Evolutionary conservation across 192 early-diverging fungal genomes (phyloP).

Genomic region (Coemansia javaensis): DNA sequence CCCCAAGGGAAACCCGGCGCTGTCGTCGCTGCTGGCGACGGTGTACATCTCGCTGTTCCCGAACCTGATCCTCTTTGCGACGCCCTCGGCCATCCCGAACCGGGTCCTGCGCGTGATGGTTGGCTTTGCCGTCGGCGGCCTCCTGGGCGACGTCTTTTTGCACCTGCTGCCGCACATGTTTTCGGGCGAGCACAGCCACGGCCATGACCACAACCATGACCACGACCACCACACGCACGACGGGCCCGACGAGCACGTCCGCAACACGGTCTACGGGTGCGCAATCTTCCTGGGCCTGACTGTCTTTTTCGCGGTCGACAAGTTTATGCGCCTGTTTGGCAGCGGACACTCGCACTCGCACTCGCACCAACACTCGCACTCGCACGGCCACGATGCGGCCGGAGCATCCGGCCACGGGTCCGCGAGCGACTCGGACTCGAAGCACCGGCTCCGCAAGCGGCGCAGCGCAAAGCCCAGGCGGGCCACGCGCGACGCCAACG

Average conservation of each 20-base stretch:
- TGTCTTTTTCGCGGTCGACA: constrained; percentile 76
- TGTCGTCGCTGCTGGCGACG: constrained; percentile 61
- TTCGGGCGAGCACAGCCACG: constrained; percentile 48
- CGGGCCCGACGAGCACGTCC: constrained; percentile 47
- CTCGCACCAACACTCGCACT: constrained; percentile 26
- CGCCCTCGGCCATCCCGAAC: constrained; percentile 62
- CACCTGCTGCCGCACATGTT: constrained; percentile 79
- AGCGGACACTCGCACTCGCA: constrained; percentile 58
- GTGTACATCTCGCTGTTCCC: constrained; percentile 80
- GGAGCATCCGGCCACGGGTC: constrained; percentile 9
- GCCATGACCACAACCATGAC: constrained; percentile 21
- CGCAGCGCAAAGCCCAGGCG: constrained; percentile 9
- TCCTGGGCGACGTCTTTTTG: constrained; percentile 80
- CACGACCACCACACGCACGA: constrained; percentile 28
- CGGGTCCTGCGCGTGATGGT: constrained; percentile 62
- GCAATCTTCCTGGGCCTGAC: constrained; percentile 73
- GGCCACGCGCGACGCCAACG: constrained; percentile 18
- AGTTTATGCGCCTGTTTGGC: constrained; percentile 74
- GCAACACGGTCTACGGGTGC: constrained; percentile 62
- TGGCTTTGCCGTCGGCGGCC: constrained; percentile 80
- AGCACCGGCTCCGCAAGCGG: constrained; percentile 29
- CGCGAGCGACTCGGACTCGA: constrained; percentile 19
- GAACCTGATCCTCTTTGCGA: constrained; percentile 72
- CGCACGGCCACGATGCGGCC: constrained; percentile 21
- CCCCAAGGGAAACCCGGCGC: constrained; percentile 44